Percentiles rank a stretch among this genome's conserved stretches.
Conservation (phyloP, 495 filamentous ascomycete genomes). For the Penicillium atrosanguineum region DNA sequence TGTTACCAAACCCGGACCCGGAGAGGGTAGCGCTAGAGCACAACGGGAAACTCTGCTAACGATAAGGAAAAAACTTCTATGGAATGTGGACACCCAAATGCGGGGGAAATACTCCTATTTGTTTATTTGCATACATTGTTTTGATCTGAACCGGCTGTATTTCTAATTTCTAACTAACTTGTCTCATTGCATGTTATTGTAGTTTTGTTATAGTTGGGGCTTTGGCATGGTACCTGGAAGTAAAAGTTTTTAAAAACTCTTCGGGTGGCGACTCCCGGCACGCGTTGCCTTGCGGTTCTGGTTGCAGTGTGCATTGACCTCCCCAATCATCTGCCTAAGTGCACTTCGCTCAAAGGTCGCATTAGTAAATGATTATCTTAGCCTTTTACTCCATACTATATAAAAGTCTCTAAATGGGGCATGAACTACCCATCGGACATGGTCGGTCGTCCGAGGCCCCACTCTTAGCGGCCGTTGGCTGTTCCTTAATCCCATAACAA, state of each 20-base stretch:
- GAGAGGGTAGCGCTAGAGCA: not conserved
- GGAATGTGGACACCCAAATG: slow-evolving; percentile 2
- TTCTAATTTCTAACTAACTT: not conserved
- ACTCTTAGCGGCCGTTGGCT: slow-evolving; percentile 11
- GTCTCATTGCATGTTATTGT: not conserved
- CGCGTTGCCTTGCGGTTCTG: not conserved
- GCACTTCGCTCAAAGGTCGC: too few relatives aligned
- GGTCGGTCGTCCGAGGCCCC: not conserved
- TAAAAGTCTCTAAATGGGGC: not conserved
- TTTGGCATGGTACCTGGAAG: not conserved
- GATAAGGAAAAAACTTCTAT: not conserved
- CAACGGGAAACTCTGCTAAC: not conserved
- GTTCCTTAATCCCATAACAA: slow-evolving; percentile 10
- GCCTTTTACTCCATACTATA: too few relatives aligned
- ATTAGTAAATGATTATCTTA: too few relatives aligned
- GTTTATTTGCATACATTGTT: not conserved
- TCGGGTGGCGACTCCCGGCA: slow-evolving; percentile 4
- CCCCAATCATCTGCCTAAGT: too few relatives aligned
- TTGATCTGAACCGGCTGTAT: not conserved
- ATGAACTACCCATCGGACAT: not conserved
- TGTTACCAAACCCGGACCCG: slow-evolving; percentile 3
- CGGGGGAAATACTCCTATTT: not conserved
- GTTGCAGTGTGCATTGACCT: not conserved
- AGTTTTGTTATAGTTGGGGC: not conserved
- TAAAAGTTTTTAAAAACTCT: slow-evolving; percentile 1